Evolutionary conservation across 345 rosid species (phyloP).

Genomic region (Pistacia integerrima): DNA sequence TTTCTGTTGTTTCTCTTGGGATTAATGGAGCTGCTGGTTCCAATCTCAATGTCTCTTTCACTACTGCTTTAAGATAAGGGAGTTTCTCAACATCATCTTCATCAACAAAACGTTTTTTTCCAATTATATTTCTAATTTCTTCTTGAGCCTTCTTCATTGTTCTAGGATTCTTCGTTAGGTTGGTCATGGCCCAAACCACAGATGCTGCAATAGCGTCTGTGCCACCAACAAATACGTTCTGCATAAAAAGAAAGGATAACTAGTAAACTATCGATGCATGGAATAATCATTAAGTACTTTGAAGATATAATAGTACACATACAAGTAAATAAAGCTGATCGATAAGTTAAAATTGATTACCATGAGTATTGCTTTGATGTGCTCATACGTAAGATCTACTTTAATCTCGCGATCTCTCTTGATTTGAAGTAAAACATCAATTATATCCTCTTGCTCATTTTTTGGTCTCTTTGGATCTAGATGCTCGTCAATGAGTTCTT

Average conservation of each 20-base stretch:
- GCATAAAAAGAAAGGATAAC: background rate
- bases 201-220: conserved; percentile 31
- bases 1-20: conserved; percentile 27
- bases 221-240: conserved; percentile 38
- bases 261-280: too few species aligned
- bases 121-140: conserved; percentile 26
- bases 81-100: conserved; percentile 34
- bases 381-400: conserved; percentile 22
- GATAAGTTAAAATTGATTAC: background rate
- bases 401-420: conserved; percentile 15
- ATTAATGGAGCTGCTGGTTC: conserved; percentile 28
- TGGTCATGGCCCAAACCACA: conserved; percentile 38
- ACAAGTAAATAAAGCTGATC: background rate
- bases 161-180: conserved; percentile 30
- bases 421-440: conserved; percentile 29
- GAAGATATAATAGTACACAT: background rate
- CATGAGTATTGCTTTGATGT: conserved; percentile 42
- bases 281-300: background rate
- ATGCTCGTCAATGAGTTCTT: too few species aligned
- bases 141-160: conserved; percentile 34
- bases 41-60: conserved; percentile 42
- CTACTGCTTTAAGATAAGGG: conserved; percentile 40
- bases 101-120: conserved; percentile 23
- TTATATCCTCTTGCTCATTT: background rate
- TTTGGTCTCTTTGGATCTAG: too few species aligned